Evolutionary conservation across 23 red algal species (phyloP).

Genomic region (Chondrus crispus): DNA sequence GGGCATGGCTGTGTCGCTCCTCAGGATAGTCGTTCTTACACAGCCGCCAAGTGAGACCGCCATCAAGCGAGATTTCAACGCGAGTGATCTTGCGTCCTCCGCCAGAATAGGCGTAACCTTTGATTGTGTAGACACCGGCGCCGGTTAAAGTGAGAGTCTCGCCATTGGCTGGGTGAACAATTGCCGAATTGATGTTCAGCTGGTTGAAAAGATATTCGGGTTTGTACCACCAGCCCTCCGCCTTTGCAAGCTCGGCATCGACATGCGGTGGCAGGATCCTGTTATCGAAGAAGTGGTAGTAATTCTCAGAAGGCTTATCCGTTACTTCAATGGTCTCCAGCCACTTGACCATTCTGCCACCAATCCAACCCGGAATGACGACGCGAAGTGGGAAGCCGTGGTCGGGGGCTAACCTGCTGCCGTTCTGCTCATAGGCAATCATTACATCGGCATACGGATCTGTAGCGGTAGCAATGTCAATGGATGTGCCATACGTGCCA

Average conservation of each 20-base stretch:
- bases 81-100: constrained; percentile 89
- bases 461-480: constrained; percentile 81
- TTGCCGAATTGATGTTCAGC: constrained; percentile 96
- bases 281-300: constrained; percentile 96
- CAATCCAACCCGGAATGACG: constrained; percentile 97
- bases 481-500: constrained; percentile 95
- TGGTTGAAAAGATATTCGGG: constrained; percentile 96
- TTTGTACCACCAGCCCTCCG: constrained; percentile 92
- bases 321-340: constrained; percentile 74
- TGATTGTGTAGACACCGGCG: constrained; percentile 78
- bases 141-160: constrained; percentile 73
- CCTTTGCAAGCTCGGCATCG: constrained; percentile 81
- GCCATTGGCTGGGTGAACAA: constrained; percentile 83
- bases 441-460: constrained; percentile 88
- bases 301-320: constrained; percentile 68
- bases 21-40: constrained; percentile 76
- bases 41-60: constrained; percentile 75
- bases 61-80: constrained; percentile 90
- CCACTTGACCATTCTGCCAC: constrained; percentile 99
- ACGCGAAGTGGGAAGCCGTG: constrained; percentile 95
- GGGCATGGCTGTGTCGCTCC: constrained; percentile 61
- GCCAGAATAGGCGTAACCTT: constrained; percentile 96
- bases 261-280: constrained; percentile 93
- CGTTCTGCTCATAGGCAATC: constrained; percentile 92
- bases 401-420: constrained; percentile 69